Percentiles rank a stretch among this genome's conserved stretches.
Evolutionary conservation across 352 stramenopile genomes (phyloP).

Genomic region (Globisporangium radiosum): DNA sequence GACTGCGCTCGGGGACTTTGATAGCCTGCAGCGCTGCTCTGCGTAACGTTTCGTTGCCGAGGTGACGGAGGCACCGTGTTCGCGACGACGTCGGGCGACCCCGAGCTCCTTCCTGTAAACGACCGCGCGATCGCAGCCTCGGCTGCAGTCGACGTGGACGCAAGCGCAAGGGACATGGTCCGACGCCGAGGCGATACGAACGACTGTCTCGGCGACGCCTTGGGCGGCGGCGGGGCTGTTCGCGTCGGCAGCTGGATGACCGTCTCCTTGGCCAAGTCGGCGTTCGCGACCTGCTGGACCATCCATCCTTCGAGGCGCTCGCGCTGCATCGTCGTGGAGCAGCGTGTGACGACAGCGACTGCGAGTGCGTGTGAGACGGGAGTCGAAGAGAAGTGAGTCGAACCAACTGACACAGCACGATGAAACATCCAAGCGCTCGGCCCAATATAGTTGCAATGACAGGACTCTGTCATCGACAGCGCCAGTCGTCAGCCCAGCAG

Average conservation of each 20-base stretch:
- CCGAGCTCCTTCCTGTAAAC: neutral
- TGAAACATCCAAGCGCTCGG: too few species aligned
- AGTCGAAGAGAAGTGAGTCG: too few species aligned
- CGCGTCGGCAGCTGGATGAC: slow-evolving; percentile 44
- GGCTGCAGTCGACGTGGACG: neutral
- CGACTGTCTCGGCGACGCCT: slow-evolving; percentile 11
- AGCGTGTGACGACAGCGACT: neutral
- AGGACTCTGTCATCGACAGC: too few species aligned
- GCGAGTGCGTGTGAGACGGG: neutral
- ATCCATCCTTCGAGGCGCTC: slow-evolving; percentile 73
- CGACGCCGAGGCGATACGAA: slow-evolving; percentile 1
- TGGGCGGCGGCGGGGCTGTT: neutral
- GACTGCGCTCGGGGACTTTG: neutral
- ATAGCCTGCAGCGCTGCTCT: neutral
- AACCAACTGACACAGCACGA: neutral
- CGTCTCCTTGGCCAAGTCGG: slow-evolving; percentile 57
- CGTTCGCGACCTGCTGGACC: slow-evolving; percentile 62
- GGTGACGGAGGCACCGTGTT: slow-evolving; percentile 5
- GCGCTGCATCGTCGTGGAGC: slow-evolving; percentile 39
- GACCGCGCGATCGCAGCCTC: neutral
- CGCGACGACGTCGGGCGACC: too few species aligned
- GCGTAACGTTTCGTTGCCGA: slow-evolving; percentile 6
- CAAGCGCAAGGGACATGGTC: neutral
- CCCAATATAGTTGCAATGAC: too few species aligned
- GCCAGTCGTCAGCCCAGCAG: too few species aligned